Base-by-base conservation (phyloP, 352 stramenopile species). In the Globisporangium solare region DNA sequence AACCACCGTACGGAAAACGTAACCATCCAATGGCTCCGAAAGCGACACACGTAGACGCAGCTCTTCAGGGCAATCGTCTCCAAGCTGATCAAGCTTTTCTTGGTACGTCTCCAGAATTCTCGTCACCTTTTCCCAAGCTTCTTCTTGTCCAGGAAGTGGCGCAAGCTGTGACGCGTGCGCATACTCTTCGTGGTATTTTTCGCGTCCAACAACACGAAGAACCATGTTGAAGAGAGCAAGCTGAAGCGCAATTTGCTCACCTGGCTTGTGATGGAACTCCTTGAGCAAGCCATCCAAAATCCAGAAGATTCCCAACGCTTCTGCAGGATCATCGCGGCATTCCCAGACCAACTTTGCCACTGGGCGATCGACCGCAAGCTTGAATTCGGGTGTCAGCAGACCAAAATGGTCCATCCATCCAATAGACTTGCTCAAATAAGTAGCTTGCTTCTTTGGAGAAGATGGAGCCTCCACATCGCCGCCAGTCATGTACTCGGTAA, bases 341-440 rank as follows among this genome's bases (percentile, higher is more conserved):
- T 94, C 84, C 81, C 82, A 94, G 45, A 91, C 81, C 10, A 94
- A 62, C 62, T 89, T 88, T 10, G 84, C 84, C 1, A 94, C 83
- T 0, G 77, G 86, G 4, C 75, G 67, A 56, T 94, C 84, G 15
- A 92, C 78, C 1, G 67, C 67, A 11, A 94, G 78, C 61, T 79
- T 89, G 60, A 83, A 80, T 31, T 88, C 76, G 6, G 78, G 73
- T 53, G 80, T 89, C 39, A 91, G 66, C 21, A 91, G 60, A 42
- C 76, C 88, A 24, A 98, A 87, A 54, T 94, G 91, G 5, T 89
- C 81, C 79, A 97, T 97, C 75, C 88, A 97, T 51, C 91, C 80
- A 35, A 97, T 81, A 17, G 79, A 90, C 56, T 93, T 86, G 52
- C 92, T 83, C 64, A 97, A 79, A 63, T 96, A 97, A 31, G 80